A percentile compares a stretch with the other conserved stretches of the same genome.
phyloP scores from a whole-genome alignment of 805 yeast genomes.

The Schwanniomyces yamadae region DNA sequence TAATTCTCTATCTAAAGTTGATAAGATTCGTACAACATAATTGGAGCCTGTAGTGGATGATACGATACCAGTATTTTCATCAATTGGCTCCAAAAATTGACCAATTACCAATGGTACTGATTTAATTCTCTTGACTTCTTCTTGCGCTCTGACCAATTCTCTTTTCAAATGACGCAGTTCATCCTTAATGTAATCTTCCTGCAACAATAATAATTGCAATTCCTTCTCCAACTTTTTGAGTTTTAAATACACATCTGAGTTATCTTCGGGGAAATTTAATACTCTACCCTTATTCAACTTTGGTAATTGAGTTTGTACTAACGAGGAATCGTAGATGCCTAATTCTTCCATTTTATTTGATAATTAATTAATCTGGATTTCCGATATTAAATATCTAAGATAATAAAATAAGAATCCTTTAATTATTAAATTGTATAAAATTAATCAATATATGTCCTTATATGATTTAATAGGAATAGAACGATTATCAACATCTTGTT shows the following conservation, averaged over 20 bases:
- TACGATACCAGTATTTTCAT: conserved; percentile 93
- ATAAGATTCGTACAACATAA: conserved; percentile 91
- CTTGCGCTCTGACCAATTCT: conserved; percentile 94
- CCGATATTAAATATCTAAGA: no score
- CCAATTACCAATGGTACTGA: conserved; percentile 98
- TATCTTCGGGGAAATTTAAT: conserved; percentile 25
- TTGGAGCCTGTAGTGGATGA: conserved; percentile 97
- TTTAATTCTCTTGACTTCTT: conserved; percentile 95
- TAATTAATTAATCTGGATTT: not conserved
- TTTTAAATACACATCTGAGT: conserved; percentile 72
- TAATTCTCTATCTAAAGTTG: conserved; percentile 92
- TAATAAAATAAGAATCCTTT: no score
- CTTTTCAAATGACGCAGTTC: conserved; percentile 96
- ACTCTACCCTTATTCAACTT: conserved; percentile 8
- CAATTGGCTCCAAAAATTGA: conserved; percentile 96
- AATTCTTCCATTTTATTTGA: conserved; percentile 35
- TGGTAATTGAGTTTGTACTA: conserved; percentile 10
- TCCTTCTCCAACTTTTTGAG: conserved; percentile 90
- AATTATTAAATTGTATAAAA: no score
- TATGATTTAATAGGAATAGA: no score
- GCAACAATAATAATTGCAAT: conserved; percentile 76
- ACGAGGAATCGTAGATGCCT: conserved; percentile 25
- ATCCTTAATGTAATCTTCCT: conserved; percentile 96
- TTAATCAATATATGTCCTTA: no score
- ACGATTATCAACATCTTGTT: no score